Conservation (phyloP, 768 basidiomycete species). For the Rhodotorula toruloides region DNA sequence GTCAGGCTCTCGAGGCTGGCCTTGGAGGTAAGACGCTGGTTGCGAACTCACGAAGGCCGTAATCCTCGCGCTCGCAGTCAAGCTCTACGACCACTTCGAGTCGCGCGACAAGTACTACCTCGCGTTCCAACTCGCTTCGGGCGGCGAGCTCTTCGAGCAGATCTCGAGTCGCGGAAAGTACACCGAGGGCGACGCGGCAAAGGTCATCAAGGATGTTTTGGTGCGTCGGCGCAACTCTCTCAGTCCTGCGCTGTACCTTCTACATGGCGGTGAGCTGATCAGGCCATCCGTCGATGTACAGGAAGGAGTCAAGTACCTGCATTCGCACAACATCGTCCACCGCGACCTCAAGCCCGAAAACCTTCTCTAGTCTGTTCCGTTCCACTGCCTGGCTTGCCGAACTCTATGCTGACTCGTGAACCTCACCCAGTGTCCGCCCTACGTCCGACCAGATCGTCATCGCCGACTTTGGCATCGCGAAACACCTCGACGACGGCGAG, state of each 20-base stretch:
- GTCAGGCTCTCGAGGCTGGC: neutral
- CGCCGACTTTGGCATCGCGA: constrained; percentile 85
- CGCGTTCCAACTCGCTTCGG: constrained; percentile 71
- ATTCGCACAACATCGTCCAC: constrained; percentile 88
- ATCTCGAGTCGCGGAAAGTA: constrained; percentile 82
- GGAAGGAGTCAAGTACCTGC: constrained; percentile 75
- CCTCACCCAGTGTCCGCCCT: constrained; percentile 35
- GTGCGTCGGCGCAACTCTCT: too few relatives aligned
- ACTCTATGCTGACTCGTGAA: accelerated
- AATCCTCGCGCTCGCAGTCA: constrained; percentile 56
- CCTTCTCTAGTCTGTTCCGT: constrained; percentile 55
- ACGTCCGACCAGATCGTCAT: constrained; percentile 82
- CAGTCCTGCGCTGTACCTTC: neutral
- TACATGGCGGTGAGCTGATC: neutral
- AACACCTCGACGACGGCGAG: constrained; percentile 45
- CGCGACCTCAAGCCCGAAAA: constrained; percentile 98
- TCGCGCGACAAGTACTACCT: constrained; percentile 89
- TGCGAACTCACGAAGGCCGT: neutral
- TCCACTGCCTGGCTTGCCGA: too few relatives aligned
- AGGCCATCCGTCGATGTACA: neutral
- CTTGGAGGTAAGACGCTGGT: neutral
- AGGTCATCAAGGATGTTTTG: constrained; percentile 53
- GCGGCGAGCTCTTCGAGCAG: constrained; percentile 90
- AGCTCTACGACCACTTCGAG: constrained; percentile 96
- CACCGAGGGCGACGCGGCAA: constrained; percentile 82